Evolutionary conservation across 768 basidiomycete species (phyloP).

Genomic region (Suillus lakei): DNA sequence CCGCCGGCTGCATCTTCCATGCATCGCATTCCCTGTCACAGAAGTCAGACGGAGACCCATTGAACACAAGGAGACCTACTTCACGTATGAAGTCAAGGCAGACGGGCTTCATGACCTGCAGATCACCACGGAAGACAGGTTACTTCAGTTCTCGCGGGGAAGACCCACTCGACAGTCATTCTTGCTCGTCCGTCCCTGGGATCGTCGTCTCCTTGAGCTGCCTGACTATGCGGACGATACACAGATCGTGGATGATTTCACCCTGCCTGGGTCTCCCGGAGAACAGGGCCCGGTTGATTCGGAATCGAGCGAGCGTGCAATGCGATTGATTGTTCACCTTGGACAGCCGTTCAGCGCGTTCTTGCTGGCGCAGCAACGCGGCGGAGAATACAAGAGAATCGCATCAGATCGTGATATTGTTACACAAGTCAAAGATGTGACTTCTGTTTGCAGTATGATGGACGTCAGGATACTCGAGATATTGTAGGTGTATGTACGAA

Average conservation of each 20-base stretch:
- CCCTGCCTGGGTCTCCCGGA: background rate
- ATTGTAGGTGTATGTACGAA: no score
- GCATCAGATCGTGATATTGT: background rate
- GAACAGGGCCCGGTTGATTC: background rate
- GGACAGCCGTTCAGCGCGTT: background rate
- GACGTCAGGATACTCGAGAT: background rate
- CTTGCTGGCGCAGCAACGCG: background rate
- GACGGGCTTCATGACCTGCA: background rate
- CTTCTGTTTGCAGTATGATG: background rate
- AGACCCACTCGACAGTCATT: background rate
- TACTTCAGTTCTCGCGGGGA: background rate
- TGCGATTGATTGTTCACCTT: background rate
- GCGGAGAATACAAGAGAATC: background rate
- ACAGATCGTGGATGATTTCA: background rate
- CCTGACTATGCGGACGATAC: background rate
- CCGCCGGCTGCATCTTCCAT: background rate
- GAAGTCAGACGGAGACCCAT: background rate
- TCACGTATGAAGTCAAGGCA: background rate
- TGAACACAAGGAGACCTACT: background rate
- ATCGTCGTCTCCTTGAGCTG: background rate
- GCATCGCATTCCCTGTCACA: background rate
- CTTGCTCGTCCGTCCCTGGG: background rate
- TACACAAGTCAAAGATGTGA: background rate
- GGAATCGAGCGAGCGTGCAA: background rate
- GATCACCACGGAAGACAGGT: background rate